Percentiles rank a stretch among this genome's conserved stretches.
These are phyloP conservation scores for Cutaneotrichosporon arboriforme DNA, from an alignment of 1,284 basidiomycete genomes.

Conservation along the genomic window DNA sequence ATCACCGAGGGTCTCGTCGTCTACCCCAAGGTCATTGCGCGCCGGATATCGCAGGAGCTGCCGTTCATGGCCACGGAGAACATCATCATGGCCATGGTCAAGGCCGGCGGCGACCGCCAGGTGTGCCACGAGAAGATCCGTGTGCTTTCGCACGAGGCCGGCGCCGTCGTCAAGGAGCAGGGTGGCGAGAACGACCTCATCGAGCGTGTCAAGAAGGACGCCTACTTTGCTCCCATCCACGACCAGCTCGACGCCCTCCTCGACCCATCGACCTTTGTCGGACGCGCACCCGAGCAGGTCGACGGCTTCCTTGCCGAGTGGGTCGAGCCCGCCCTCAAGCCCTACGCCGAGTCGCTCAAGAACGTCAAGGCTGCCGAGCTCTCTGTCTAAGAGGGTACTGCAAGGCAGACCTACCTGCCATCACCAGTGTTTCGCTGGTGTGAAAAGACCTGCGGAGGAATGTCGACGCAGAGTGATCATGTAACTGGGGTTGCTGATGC, in stretches of 20 bases:
- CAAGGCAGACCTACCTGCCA: not conserved
- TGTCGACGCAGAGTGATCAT: too few species aligned
- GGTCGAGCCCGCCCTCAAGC: conserved; percentile 77
- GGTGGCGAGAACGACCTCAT: conserved; percentile 96
- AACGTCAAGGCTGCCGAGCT: conserved; percentile 57
- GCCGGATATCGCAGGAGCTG: conserved; percentile 87
- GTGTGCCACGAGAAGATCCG: conserved; percentile 95
- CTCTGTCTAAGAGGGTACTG: conserved; percentile 45
- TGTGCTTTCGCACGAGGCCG: conserved; percentile 94
- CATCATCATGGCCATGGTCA: conserved; percentile 98
- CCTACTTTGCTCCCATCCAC: conserved; percentile 59
- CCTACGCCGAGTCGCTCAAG: conserved; percentile 59
- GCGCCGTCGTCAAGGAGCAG: conserved; percentile 87
- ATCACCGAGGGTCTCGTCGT: conserved; percentile 96
- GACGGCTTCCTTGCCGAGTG: conserved; percentile 79
- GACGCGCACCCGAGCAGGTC: conserved; percentile 90
- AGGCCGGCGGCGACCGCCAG: conserved; percentile 88
- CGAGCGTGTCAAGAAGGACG: conserved; percentile 66
- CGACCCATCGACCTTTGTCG: conserved; percentile 79
- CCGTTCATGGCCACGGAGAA: conserved; percentile 99
- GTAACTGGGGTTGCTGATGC: too few species aligned
- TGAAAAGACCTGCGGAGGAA: too few species aligned
- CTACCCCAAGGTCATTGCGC: conserved; percentile 90
- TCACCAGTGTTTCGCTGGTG: too few species aligned
- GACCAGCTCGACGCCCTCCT: conserved; percentile 54